phyloP scores from a whole-genome alignment of 2,329 filamentous ascomycete species.

The Fusarium paranaense region DNA sequence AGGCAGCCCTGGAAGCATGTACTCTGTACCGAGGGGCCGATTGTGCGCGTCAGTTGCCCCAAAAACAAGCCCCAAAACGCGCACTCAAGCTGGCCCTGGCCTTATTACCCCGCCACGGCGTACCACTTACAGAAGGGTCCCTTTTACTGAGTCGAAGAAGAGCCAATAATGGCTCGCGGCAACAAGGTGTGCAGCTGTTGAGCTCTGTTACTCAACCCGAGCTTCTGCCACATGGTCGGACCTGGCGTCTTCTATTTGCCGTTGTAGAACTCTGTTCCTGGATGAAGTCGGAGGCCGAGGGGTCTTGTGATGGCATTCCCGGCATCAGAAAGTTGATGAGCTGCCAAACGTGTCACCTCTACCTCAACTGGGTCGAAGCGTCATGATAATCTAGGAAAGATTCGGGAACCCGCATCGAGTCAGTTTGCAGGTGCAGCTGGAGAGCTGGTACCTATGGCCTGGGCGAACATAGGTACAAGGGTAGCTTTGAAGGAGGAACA shows the following conservation, averaged over 20 bases:
- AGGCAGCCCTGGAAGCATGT: not conserved
- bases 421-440: not conserved
- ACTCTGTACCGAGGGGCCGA: constrained; percentile 30
- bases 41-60: constrained; percentile 44
- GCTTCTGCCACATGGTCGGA: constrained; percentile 37
- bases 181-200: constrained; percentile 44
- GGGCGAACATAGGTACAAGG: not conserved
- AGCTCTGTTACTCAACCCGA: constrained; percentile 22
- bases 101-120: constrained; percentile 30
- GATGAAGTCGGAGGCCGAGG: not conserved
- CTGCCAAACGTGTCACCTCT: not conserved
- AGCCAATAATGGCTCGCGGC: constrained; percentile 44
- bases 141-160: not conserved
- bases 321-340: not conserved
- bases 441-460: not conserved
- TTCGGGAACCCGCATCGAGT: not conserved
- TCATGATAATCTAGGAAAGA: not conserved
- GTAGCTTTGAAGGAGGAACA: not conserved
- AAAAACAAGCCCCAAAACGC: constrained; percentile 33
- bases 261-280: not conserved
- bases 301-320: not conserved
- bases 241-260: constrained; percentile 35
- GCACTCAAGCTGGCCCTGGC: not conserved
- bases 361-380: not conserved
- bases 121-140: constrained; percentile 20